Percentiles rank a stretch among this genome's conserved stretches.
Evolutionary conservation across 2,329 filamentous ascomycete species (phyloP).

Genomic region (Botryotinia calthae): DNA sequence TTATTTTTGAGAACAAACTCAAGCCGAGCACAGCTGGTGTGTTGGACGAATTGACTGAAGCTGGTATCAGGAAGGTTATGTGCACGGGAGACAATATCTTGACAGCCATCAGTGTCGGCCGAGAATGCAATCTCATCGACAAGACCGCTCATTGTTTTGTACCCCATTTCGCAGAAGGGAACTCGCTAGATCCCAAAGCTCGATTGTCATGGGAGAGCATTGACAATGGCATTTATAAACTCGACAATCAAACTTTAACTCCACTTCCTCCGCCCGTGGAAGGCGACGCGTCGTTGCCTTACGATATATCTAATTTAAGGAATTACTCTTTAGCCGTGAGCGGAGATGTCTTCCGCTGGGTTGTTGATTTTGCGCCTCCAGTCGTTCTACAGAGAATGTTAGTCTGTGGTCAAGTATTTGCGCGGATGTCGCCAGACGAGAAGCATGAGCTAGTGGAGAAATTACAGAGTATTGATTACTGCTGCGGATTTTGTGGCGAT

Average conservation of each 20-base stretch:
- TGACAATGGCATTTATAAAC: slow-evolving; percentile 74
- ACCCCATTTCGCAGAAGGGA: slow-evolving; percentile 80
- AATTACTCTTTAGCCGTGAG: slow-evolving; percentile 89
- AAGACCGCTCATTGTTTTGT: slow-evolving; percentile 86
- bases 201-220: slow-evolving; percentile 88
- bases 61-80: slow-evolving; percentile 89
- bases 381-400: slow-evolving; percentile 80
- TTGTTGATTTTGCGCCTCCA: slow-evolving; percentile 85
- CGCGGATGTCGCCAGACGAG: slow-evolving; percentile 97
- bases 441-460: slow-evolving; percentile 98
- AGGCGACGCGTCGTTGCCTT: slow-evolving; percentile 78
- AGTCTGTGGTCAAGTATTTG: slow-evolving; percentile 87
- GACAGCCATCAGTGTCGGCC: slow-evolving; percentile 91
- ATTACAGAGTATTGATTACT: slow-evolving; percentile 93
- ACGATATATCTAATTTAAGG: slow-evolving; percentile 74
- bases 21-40: slow-evolving; percentile 82
- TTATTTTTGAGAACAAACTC: slow-evolving; percentile 97
- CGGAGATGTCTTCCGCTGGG: slow-evolving; percentile 95
- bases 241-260: slow-evolving; percentile 76
- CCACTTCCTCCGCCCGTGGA: slow-evolving; percentile 70
- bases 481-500: slow-evolving; percentile 93
- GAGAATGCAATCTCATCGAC: slow-evolving; percentile 83
- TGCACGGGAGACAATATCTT: slow-evolving; percentile 97
- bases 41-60: slow-evolving; percentile 75
- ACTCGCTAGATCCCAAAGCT: slow-evolving; percentile 69